phyloP scores from a whole-genome alignment of 352 stramenopile genomes.

The Globisporangium parvum region DNA sequence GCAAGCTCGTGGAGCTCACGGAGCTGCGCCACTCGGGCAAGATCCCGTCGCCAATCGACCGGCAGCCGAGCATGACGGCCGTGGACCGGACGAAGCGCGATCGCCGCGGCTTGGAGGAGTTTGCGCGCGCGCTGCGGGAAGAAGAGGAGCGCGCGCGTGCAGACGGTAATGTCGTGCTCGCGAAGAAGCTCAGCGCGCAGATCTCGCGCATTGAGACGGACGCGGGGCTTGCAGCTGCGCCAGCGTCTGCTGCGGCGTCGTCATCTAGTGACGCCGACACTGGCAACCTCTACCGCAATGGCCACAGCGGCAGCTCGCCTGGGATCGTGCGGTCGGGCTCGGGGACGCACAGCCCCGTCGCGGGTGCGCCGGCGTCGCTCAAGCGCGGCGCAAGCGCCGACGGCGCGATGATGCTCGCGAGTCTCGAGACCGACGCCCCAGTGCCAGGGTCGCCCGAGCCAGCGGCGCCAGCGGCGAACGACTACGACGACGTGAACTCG shows the following conservation, averaged over 20 bases:
- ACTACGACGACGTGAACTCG: conserved; percentile 76
- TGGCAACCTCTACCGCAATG: conserved; percentile 22
- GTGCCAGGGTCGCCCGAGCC: conserved; percentile 14
- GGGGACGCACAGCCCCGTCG: neutral
- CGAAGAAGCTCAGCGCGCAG: conserved; percentile 76
- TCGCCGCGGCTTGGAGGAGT: conserved; percentile 67
- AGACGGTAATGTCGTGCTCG: conserved; percentile 65
- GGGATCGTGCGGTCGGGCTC: conserved; percentile 10
- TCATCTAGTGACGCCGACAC: conserved; percentile 27
- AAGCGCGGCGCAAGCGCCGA: conserved; percentile 34
- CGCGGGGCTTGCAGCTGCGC: conserved; percentile 13
- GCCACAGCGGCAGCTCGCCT: conserved; percentile 21
- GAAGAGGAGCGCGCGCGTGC: conserved; percentile 76
- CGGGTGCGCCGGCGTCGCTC: conserved; percentile 17
- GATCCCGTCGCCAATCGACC: conserved; percentile 41
- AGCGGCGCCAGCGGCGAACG: conserved; percentile 30
- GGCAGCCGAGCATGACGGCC: conserved; percentile 42
- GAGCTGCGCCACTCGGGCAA: conserved; percentile 61
- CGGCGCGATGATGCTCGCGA: conserved; percentile 15
- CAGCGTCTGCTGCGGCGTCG: conserved; percentile 16
- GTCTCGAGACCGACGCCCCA: conserved; percentile 9
- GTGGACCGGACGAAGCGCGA: conserved; percentile 62
- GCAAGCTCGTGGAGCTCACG: conserved; percentile 79
- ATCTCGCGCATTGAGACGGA: conserved; percentile 68
- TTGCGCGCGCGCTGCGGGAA: conserved; percentile 70